Evolutionary conservation across 768 basidiomycete species (phyloP).

Genomic region (Tricholoma hemisulphureum): DNA sequence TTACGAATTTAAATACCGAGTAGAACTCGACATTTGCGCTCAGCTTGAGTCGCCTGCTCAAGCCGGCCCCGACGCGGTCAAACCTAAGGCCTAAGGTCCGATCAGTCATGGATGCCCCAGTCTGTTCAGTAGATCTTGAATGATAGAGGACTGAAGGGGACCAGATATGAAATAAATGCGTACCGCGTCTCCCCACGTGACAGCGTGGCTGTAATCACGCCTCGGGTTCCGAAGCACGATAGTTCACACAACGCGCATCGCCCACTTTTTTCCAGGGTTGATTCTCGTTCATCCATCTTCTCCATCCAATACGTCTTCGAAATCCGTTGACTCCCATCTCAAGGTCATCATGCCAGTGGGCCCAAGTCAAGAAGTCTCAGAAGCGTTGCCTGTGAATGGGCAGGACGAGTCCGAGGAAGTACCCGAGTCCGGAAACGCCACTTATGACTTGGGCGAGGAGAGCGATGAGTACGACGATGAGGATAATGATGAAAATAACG

Average conservation of each 20-base stretch:
- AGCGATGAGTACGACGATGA: slow-evolving; percentile 21
- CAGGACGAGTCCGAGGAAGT: slow-evolving; percentile 2
- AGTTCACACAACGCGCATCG: slow-evolving; percentile 18
- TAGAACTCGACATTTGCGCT: no score
- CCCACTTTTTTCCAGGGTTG: slow-evolving; percentile 6
- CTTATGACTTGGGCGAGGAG: slow-evolving; percentile 19
- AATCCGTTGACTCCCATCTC: neutral
- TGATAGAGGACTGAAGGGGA: no score
- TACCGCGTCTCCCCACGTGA: slow-evolving; percentile 19
- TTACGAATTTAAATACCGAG: no score
- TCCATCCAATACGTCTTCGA: neutral
- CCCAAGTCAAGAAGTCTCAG: slow-evolving; percentile 11
- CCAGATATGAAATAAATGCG: neutral
- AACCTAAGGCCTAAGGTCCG: no score
- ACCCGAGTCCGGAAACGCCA: neutral
- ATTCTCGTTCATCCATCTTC: neutral
- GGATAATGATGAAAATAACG: neutral
- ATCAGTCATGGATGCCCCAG: neutral
- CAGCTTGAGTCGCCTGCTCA: no score
- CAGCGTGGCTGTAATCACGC: slow-evolving; percentile 11
- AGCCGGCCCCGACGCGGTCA: no score
- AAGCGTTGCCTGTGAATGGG: slow-evolving; percentile 11
- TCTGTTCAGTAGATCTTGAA: no score
- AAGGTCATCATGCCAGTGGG: slow-evolving; percentile 13
- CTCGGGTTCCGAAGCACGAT: slow-evolving; percentile 11